A percentile compares a stretch with the other conserved stretches of the same genome.
These are phyloP conservation scores for Kuraishia floccosa DNA, from an alignment of 805 yeast genomes.

Conservation along the genomic window DNA sequence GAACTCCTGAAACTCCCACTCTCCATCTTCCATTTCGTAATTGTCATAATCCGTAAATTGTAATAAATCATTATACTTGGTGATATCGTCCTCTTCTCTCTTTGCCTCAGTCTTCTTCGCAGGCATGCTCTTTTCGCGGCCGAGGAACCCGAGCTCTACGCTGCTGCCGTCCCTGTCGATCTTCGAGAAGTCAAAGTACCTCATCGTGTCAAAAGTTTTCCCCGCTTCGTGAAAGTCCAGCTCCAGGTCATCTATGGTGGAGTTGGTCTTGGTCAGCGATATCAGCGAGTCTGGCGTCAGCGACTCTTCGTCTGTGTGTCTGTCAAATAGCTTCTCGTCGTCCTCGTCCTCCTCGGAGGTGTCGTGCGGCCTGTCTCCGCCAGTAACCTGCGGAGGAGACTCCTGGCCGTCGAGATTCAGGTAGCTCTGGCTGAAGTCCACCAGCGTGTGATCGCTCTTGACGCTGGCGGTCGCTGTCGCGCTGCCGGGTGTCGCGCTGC, in stretches of 20 bases:
- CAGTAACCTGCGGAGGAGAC: not conserved
- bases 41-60: constrained; percentile 4
- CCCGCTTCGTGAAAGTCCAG: constrained; percentile 1
- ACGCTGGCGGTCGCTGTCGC: too few species aligned
- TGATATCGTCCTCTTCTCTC: constrained; percentile 6
- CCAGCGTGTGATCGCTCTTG: too few species aligned
- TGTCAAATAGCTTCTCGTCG: constrained; percentile 3
- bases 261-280: constrained; percentile 8
- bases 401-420: not conserved
- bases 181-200: too few species aligned
- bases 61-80: constrained; percentile 6
- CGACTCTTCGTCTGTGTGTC: constrained; percentile 6
- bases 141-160: too few species aligned
- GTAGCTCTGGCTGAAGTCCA: not conserved
- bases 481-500: too few species aligned
- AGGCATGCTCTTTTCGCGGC: too few species aligned
- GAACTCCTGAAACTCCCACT: constrained; percentile 1
- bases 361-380: not conserved
- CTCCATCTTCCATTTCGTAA: constrained; percentile 1
- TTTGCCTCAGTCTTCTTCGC: too few species aligned
- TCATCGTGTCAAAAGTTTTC: too few species aligned
- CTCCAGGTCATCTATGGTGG: constrained; percentile 8
- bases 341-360: constrained; percentile 6
- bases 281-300: constrained; percentile 8
- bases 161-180: too few species aligned